Percentiles rank a stretch among this genome's conserved stretches.
Conservation (phyloP, 148 eudicot species). For the Rhododendron griersonianum region DNA sequence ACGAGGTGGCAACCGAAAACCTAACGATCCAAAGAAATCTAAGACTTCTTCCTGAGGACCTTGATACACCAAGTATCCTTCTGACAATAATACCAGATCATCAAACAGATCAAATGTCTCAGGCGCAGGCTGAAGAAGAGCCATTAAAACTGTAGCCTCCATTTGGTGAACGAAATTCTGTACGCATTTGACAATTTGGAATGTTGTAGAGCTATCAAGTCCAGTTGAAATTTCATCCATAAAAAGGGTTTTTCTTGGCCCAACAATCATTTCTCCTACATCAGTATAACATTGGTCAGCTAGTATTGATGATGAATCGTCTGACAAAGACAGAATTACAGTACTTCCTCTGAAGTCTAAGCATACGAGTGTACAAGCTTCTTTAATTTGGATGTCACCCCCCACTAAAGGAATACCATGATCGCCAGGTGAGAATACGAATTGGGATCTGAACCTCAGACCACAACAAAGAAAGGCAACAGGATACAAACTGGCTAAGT, state of each 20-base stretch:
- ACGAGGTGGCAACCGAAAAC: constrained; percentile 67
- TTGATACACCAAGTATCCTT: constrained; percentile 66
- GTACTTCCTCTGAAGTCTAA: not conserved
- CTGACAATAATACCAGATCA: constrained; percentile 66
- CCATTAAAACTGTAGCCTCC: constrained; percentile 84
- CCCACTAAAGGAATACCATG: not conserved
- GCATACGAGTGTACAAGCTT: not conserved
- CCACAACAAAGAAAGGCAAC: not conserved
- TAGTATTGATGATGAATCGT: not conserved
- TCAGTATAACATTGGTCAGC: not conserved
- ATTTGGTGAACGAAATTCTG: constrained; percentile 68
- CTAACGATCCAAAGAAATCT: constrained; percentile 69
- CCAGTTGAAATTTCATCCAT: constrained; percentile 96
- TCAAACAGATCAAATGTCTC: constrained; percentile 86
- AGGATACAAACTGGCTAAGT: not conserved
- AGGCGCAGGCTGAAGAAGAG: constrained; percentile 98
- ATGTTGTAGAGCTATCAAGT: constrained; percentile 86
- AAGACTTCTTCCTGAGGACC: constrained; percentile 69
- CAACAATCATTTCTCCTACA: constrained; percentile 90
- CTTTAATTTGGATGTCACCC: not conserved
- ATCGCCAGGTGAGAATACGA: not conserved
- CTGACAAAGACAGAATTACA: not conserved
- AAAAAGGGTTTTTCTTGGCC: constrained; percentile 80
- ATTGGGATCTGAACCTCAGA: not conserved
- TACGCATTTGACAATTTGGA: constrained; percentile 71